Percentiles rank a stretch among this genome's conserved stretches.
These are phyloP conservation scores for Xylaria multiplex DNA, from an alignment of 2,329 filamentous ascomycete genomes.

Conservation along the genomic window DNA sequence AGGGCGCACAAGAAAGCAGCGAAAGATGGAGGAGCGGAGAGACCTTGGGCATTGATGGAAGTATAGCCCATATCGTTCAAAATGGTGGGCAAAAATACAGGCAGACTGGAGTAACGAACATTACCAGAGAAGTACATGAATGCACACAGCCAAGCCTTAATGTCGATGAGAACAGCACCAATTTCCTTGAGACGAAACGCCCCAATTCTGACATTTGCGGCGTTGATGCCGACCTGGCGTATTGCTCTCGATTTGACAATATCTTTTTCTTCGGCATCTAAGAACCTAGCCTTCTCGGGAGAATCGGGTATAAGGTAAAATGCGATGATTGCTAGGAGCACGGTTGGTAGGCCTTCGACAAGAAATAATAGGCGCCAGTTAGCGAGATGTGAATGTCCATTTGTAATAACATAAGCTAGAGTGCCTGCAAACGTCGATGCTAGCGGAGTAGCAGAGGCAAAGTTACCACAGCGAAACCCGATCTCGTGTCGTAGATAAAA, in stretches of 20 bases:
- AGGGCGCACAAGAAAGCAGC: slow-evolving; percentile 43
- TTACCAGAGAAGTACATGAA: slow-evolving; percentile 89
- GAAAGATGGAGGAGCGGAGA: slow-evolving; percentile 45
- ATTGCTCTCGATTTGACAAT: slow-evolving; percentile 76
- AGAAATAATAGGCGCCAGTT: slow-evolving; percentile 87
- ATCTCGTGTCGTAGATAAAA: slow-evolving; percentile 45
- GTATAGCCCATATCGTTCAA: slow-evolving; percentile 76
- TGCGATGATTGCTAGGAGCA: slow-evolving; percentile 76
- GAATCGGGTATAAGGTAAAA: slow-evolving; percentile 82
- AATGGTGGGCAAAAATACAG: slow-evolving; percentile 87
- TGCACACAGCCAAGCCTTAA: slow-evolving; percentile 78
- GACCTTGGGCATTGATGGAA: slow-evolving; percentile 42
- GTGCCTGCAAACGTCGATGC: slow-evolving; percentile 84
- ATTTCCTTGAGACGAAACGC: slow-evolving; percentile 67
- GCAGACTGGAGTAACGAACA: slow-evolving; percentile 85
- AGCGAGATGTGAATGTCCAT: slow-evolving; percentile 75
- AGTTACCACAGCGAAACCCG: slow-evolving; percentile 43
- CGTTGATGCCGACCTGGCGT: slow-evolving; percentile 56
- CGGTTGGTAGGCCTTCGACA: slow-evolving; percentile 83
- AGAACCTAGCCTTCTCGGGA: slow-evolving; percentile 70
- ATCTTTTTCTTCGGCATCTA: slow-evolving; percentile 70
- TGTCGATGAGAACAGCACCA: slow-evolving; percentile 67
- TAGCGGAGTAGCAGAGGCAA: slow-evolving; percentile 77
- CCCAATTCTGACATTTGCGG: slow-evolving; percentile 47
- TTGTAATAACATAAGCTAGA: slow-evolving; percentile 81